Conservation (phyloP, 768 basidiomycete species). For the Rhodotorula paludigena region DNA sequence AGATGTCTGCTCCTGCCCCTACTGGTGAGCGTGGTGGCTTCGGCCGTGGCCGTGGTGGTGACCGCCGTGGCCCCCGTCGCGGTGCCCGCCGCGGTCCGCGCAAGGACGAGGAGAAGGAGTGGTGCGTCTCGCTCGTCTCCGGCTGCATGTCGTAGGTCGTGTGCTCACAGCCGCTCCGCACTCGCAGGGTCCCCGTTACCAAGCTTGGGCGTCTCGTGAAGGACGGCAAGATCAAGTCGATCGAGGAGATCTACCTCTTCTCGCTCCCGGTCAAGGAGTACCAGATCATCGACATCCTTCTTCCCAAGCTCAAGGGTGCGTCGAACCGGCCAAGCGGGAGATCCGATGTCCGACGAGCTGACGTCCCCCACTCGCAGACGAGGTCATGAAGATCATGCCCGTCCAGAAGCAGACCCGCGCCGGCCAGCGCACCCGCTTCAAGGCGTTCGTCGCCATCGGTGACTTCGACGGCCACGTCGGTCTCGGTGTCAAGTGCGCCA, state of each 20-base stretch:
- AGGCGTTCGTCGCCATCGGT: conserved; percentile 99
- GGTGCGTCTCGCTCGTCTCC: conserved; percentile 56
- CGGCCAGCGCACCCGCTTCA: conserved; percentile 99
- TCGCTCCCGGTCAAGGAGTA: conserved; percentile 98
- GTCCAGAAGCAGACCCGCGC: conserved; percentile 99
- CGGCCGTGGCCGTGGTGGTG: conserved; percentile 62
- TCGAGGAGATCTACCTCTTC: conserved; percentile 99
- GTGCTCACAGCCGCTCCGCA: not conserved
- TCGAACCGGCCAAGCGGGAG: no score
- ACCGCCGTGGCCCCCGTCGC: conserved; percentile 62
- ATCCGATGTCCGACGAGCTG: not conserved
- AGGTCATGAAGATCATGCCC: conserved; percentile 99
- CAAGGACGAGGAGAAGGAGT: conserved; percentile 99
- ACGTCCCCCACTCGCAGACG: conserved; percentile 49
- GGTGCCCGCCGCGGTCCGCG: conserved; percentile 90
- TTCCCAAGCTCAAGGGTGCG: conserved; percentile 88
- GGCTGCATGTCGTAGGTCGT: not conserved
- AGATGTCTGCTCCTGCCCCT: conserved; percentile 59
- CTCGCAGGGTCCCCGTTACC: conserved; percentile 83
- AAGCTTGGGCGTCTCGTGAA: conserved; percentile 98
- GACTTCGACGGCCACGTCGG: conserved; percentile 98
- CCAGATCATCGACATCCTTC: conserved; percentile 99
- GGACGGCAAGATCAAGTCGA: conserved; percentile 99
- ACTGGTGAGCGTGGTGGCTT: conserved; percentile 88
- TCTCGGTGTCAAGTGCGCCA: conserved; percentile 98